Base-by-base conservation (phyloP, 1,139 yeast species). In the Yamadazyma epiphylla region DNA sequence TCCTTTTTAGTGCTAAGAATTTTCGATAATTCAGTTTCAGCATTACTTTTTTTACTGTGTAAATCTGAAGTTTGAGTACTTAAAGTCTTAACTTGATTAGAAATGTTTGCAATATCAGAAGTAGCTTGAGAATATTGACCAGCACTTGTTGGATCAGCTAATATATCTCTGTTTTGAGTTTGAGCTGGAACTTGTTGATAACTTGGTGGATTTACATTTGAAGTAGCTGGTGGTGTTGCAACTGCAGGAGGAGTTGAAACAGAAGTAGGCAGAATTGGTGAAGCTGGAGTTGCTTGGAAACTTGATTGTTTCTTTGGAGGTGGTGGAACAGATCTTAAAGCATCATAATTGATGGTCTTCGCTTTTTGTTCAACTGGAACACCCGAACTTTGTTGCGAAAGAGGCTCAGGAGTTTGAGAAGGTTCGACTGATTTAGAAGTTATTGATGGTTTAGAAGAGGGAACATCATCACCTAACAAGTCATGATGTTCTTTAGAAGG, bases 51-150 rank as follows among this genome's bases (percentile, higher is more conserved):
- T 58, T 81, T 84, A 20, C 78, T 83, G 39, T 78, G 80, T 20
- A 85, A 68, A 12, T 70, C 72, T 1, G 83, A 66, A 2, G 94
- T 84, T 58, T 89, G 96, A 13, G 73, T 60, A 2, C 88, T 73
- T 42, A 88, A 67, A 1, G 95, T 82, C 38, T 78, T 79, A 38
- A 87, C 80, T 60, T 89, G 96, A 48, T 82, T 86, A 1, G 94
- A 83, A 28, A 84, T 70, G 46, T 89, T 87, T 12, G 95, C 96
- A 54, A 86, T 72, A 45, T 87, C 96, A 3, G 91, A 76, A 11
- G 94, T 79, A 3, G 94, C 89, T 40, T 76, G 76, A 0, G 94
- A 79, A 29, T 87, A 64, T 48, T 82, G 79, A 15, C 80, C 77
- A 1, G 87, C 74, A 4, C 77, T 68, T 31, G 71, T 80, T 2